A percentile compares a stretch with the other conserved stretches of the same genome.
These are phyloP conservation scores for Paraphoma chrysanthemicola DNA, from an alignment of 2,329 filamentous ascomycete genomes.

Conservation along the genomic window DNA sequence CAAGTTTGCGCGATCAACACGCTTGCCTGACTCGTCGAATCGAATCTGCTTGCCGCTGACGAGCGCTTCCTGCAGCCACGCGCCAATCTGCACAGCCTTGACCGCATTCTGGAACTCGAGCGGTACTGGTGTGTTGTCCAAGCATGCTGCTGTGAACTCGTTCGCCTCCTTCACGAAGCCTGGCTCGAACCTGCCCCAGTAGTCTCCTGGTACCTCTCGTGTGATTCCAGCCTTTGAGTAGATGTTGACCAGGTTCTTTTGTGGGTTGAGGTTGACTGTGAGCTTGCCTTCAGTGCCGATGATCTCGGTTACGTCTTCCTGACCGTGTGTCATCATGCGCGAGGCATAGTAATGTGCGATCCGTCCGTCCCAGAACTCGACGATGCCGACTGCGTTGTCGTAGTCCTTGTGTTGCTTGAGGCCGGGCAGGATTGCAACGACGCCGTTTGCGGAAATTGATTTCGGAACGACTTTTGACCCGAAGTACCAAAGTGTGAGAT, in stretches of 20 bases:
- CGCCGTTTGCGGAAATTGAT: conserved; percentile 46
- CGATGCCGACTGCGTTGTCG: conserved; percentile 54
- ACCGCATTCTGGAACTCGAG: conserved; percentile 43
- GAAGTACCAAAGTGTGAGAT: conserved; percentile 53
- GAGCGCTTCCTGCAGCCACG: conserved; percentile 64
- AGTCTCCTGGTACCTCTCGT: conserved; percentile 47
- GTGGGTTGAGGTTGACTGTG: conserved; percentile 46
- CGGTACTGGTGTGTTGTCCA: conserved; percentile 48
- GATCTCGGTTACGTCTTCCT: conserved; percentile 54
- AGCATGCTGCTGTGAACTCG: conserved; percentile 47
- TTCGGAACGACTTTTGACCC: conserved; percentile 47
- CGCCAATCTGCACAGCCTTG: conserved; percentile 48
- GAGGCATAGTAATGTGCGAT: conserved; percentile 55
- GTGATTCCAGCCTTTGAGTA: conserved; percentile 43
- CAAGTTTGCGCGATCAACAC: conserved; percentile 25
- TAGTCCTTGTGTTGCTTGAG: conserved; percentile 49
- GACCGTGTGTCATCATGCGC: conserved; percentile 52
- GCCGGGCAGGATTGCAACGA: conserved; percentile 45
- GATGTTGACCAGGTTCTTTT: conserved; percentile 43
- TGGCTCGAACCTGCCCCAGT: conserved; percentile 50
- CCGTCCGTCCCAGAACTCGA: conserved; percentile 54
- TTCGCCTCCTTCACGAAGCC: conserved; percentile 51
- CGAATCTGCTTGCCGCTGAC: conserved; percentile 63
- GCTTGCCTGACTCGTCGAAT: conserved; percentile 39
- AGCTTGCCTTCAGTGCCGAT: conserved; percentile 55